phyloP scores from a whole-genome alignment of 495 filamentous ascomycete species.

The Ascodesmis nigricans region DNA sequence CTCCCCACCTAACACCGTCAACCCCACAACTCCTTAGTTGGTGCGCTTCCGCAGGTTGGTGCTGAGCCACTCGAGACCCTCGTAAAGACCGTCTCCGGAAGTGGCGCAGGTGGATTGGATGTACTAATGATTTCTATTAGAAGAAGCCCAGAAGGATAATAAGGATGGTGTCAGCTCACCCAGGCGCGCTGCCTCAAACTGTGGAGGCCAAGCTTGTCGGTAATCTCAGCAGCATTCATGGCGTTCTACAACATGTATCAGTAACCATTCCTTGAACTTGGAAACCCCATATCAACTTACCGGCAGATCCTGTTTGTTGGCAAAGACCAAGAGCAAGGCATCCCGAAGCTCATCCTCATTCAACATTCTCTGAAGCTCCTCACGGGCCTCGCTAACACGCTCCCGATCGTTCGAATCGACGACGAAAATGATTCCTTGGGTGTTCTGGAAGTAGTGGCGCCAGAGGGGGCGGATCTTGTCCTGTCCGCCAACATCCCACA shows the following conservation, averaged over 20 bases:
- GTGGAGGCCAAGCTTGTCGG: slow-evolving; percentile 98
- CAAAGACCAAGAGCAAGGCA: slow-evolving; percentile 91
- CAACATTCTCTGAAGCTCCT: slow-evolving; percentile 99
- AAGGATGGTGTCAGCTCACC: slow-evolving; percentile 51
- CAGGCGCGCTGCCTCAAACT: slow-evolving; percentile 92
- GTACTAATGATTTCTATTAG: too few relatives aligned
- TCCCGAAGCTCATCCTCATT: slow-evolving; percentile 99
- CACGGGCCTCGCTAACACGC: slow-evolving; percentile 94
- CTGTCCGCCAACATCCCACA: slow-evolving; percentile 98
- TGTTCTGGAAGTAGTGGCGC: slow-evolving; percentile 99
- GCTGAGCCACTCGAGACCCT: slow-evolving; percentile 98
- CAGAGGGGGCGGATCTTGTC: slow-evolving; percentile 97
- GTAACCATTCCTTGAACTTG: neutral
- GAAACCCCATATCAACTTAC: slow-evolving; percentile 31
- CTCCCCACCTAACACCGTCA: too few relatives aligned
- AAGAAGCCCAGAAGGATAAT: too few relatives aligned
- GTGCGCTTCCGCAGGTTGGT: slow-evolving; percentile 52
- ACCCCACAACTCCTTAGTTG: too few relatives aligned
- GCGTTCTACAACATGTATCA: slow-evolving; percentile 44
- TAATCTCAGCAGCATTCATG: slow-evolving; percentile 98
- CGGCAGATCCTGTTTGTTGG: slow-evolving; percentile 99
- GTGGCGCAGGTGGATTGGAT: slow-evolving; percentile 99
- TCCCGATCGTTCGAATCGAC: slow-evolving; percentile 99
- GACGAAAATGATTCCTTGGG: slow-evolving; percentile 99
- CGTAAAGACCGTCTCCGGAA: slow-evolving; percentile 97